Base-by-base conservation (phyloP, 108 stramenopile species). In the Skeletonema grethae region DNA sequence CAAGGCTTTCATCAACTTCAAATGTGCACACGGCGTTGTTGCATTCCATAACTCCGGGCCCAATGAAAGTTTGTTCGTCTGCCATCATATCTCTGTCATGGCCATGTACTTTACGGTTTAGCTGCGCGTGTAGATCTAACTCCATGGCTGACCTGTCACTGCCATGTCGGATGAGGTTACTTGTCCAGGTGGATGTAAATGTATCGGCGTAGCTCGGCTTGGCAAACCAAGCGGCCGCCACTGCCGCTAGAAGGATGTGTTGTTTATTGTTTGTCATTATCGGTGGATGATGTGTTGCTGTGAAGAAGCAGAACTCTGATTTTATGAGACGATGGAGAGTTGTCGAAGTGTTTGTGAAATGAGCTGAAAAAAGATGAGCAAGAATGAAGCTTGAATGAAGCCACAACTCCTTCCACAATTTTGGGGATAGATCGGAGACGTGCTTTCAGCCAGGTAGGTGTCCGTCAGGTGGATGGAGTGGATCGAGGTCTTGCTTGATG, bases 41-140 rank as follows among this genome's bases (percentile, higher is more conserved):
- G 58, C 58, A 60, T 20, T 60, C 58, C 34, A 60, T 18, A n/a
- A 60, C 34, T 6, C 58, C 58, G 7, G 29, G 32, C 1, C 58
- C 58, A n/a, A 60, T 7, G 34, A 60, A 60, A 6, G 22, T 24
- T 35, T 60, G 20, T 35, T 60, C 34, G 58, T 15, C 58, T 57
- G 10, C 56, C 56, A 1, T 8, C 46, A 46, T 5, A 16, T 46
- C 46, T 46, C 46, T 46, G 4, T 46, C n/a, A 18, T 46, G 15
- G 16, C 46, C 46, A 5, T 18, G 2, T n/a, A 46, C 46, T 18
- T 18, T n/a, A n/a, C n/a, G 16, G 4, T 18, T 46, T 6, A 46
- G 46, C 46, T 46, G 15, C 1, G 16, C 46, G 46, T 46, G 46
- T 18, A 46, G 46, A 46, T 10, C 3, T 18, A 16, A 1, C 46